These are phyloP conservation scores for Mortierella sp. DNA, from an alignment of 371 early-diverging fungal genomes.

Conservation along the genomic window DNA sequence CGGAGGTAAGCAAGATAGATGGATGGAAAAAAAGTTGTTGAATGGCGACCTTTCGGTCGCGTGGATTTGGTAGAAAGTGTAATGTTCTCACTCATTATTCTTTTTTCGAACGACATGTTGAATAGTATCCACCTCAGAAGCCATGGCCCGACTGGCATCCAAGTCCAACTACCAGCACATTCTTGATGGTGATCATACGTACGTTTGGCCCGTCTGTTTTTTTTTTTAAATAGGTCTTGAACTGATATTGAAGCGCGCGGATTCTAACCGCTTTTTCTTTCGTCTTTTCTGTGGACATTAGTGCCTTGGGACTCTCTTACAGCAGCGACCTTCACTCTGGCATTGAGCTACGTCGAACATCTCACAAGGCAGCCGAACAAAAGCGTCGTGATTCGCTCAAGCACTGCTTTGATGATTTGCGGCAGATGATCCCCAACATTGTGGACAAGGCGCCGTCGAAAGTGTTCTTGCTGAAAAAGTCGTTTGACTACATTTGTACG, in stretches of 20 bases:
- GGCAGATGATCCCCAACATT: conserved; percentile 74
- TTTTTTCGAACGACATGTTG: no score
- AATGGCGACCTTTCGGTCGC: no score
- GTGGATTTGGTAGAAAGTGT: no score
- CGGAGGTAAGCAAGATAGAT: conserved; percentile 22
- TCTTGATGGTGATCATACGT: conserved; percentile 83
- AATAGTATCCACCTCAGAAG: conserved; percentile 38
- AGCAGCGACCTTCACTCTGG: conserved; percentile 77
- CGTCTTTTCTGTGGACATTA: no score
- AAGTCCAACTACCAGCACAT: conserved; percentile 91
- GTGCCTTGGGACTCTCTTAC: conserved; percentile 78
- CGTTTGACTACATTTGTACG: conserved; percentile 69
- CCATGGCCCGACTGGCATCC: conserved; percentile 66
- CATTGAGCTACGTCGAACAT: conserved; percentile 79
- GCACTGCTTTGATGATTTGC: conserved; percentile 85
- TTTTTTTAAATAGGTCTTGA: no score
- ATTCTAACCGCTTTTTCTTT: no score
- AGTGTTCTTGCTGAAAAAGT: conserved; percentile 63
- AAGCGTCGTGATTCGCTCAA: conserved; percentile 93
- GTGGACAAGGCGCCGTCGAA: conserved; percentile 74
- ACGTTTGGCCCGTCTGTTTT: no score
- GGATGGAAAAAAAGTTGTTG: no score
- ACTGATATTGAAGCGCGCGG: no score
- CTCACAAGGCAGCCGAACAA: conserved; percentile 95
- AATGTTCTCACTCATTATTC: no score